Evolutionary conservation across 768 basidiomycete species (phyloP).

Genomic region (Boletellus ananiceps): DNA sequence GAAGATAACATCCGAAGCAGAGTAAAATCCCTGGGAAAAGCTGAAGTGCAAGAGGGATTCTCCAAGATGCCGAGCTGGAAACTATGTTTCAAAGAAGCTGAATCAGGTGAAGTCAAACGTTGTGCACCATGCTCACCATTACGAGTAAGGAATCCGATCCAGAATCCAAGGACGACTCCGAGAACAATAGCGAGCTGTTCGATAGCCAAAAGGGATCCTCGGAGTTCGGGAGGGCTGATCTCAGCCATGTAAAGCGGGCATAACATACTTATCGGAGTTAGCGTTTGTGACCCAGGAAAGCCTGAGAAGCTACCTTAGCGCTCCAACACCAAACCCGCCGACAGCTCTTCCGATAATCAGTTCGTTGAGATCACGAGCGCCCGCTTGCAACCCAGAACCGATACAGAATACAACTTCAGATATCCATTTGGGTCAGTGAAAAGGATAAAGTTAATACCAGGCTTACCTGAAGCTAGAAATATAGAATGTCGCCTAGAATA

Average conservation of each 20-base stretch:
- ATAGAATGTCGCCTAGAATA: slow-evolving; percentile 67
- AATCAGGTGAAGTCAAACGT: background rate
- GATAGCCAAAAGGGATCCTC: slow-evolving; percentile 73
- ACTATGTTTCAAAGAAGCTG: slow-evolving; percentile 34
- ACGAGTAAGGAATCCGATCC: slow-evolving; percentile 74
- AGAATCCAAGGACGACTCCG: slow-evolving; percentile 80
- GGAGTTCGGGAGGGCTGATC: slow-evolving; percentile 74
- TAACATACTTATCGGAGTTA: slow-evolving; percentile 52
- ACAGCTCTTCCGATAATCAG: slow-evolving; percentile 68
- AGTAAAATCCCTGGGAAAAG: slow-evolving; percentile 65
- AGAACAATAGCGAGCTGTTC: slow-evolving; percentile 80
- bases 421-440: background rate
- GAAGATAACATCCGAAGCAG: slow-evolving; percentile 50
- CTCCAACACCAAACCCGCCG: slow-evolving; percentile 79
- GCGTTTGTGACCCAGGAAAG: slow-evolving; percentile 2
- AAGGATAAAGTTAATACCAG: background rate
- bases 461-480: slow-evolving; percentile 60
- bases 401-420: slow-evolving; percentile 60
- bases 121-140: slow-evolving; percentile 38
- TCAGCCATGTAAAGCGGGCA: slow-evolving; percentile 81
- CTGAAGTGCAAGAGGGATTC: slow-evolving; percentile 71
- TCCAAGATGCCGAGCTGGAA: slow-evolving; percentile 64
- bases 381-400: slow-evolving; percentile 66
- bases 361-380: slow-evolving; percentile 50
- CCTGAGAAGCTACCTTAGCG: slow-evolving; percentile 46